A percentile compares a stretch with the other conserved stretches of the same genome.
These are phyloP conservation scores for Lipomyces yamadae DNA, from an alignment of 805 yeast species.

Conservation along the genomic window DNA sequence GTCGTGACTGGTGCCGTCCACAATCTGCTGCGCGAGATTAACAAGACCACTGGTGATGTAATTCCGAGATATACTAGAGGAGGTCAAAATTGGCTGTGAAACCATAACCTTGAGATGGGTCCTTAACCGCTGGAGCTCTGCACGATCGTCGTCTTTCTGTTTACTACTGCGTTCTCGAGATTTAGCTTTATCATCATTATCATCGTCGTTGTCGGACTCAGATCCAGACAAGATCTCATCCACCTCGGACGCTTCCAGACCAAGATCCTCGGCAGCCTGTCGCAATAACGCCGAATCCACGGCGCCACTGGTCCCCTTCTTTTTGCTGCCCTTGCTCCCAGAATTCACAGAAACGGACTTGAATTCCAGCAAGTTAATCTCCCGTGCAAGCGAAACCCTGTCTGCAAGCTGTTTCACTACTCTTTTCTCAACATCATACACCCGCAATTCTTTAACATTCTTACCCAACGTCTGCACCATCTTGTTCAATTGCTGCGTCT, in stretches of 20 bases:
- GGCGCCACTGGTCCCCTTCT: conserved; percentile 47
- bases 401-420: conserved; percentile 71
- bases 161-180: neutral
- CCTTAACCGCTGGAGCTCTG: conserved; percentile 32
- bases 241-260: conserved; percentile 78
- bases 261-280: conserved; percentile 92
- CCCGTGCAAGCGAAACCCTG: conserved; percentile 69
- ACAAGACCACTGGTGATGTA: conserved; percentile 45
- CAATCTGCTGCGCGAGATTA: conserved; percentile 51
- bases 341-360: conserved; percentile 54
- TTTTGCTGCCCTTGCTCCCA: conserved; percentile 38
- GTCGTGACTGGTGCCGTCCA: conserved; percentile 68
- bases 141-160: conserved; percentile 16
- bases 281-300: conserved; percentile 76
- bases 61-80: conserved; percentile 37
- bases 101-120: conserved; percentile 41
- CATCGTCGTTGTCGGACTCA: conserved; percentile 38
- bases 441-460: conserved; percentile 59
- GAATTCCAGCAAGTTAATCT: conserved; percentile 73
- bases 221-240: conserved; percentile 56
- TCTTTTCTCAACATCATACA: conserved; percentile 77
- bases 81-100: conserved; percentile 39
- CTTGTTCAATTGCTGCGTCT: conserved; percentile 83
- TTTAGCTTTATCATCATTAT: conserved; percentile 35
- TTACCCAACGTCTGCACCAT: conserved; percentile 65